Percentiles rank a stretch among this genome's conserved stretches.
Evolutionary conservation across 1,284 basidiomycete genomes (phyloP).

Genomic region (Cutaneotrichosporon sp.): DNA sequence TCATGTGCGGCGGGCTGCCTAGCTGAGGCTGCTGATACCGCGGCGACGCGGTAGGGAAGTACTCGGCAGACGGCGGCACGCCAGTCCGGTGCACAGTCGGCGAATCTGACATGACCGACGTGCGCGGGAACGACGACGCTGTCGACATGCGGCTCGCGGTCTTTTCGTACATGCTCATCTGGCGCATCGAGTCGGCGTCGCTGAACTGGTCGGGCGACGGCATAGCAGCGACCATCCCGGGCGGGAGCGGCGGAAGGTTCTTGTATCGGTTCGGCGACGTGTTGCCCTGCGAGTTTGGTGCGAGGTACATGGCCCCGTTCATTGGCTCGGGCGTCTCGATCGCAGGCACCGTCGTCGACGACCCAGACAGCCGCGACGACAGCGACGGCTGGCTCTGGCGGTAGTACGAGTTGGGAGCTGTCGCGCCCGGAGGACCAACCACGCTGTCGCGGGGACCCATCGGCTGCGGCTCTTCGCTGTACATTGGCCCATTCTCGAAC

Average conservation of each 20-base stretch:
- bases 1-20: neutral
- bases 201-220: constrained; percentile 4
- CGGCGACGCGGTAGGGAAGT: constrained; percentile 20
- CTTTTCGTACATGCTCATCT: constrained; percentile 13
- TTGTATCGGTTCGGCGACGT: constrained; percentile 41
- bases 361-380: constrained; percentile 15
- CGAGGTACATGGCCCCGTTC: constrained; percentile 2
- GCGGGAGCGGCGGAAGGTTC: constrained; percentile 42
- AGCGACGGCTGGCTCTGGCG: constrained; percentile 17
- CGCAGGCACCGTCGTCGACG: constrained; percentile 11
- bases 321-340: constrained; percentile 14
- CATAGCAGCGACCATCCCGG: constrained; percentile 4
- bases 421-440: neutral
- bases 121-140: constrained; percentile 4
- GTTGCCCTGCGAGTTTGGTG: neutral
- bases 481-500: constrained; percentile 1
- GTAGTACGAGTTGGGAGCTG: constrained; percentile 1
- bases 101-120: constrained; percentile 3
- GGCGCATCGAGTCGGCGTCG: constrained; percentile 8
- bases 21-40: constrained; percentile 12
- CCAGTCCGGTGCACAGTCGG: constrained; percentile 13
- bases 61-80: constrained; percentile 13
- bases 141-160: constrained; percentile 16
- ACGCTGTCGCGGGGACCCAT: neutral
- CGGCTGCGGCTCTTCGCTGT: constrained; percentile 14